Percentiles rank a stretch among this genome's conserved stretches.
These are phyloP conservation scores for Vitis hybrid DNA, from an alignment of 177 flowering plant genomes.

Conservation along the genomic window DNA sequence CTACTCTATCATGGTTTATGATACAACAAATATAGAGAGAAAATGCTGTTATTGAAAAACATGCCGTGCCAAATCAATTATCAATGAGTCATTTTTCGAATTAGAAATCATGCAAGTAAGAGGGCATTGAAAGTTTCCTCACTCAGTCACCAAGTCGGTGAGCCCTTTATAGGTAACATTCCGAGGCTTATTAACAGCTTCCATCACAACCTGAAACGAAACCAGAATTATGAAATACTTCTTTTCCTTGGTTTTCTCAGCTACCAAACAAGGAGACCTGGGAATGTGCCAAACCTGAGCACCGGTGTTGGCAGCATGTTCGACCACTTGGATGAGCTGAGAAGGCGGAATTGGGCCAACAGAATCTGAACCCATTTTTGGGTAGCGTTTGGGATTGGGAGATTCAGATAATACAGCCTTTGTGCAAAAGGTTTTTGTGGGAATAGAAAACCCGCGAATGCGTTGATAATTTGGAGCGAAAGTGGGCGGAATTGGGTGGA, in stretches of 20 bases:
- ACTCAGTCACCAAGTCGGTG: slow-evolving; percentile 98
- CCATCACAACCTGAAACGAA: slow-evolving; percentile 80
- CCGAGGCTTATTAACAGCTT: slow-evolving; percentile 91
- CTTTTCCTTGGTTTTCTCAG: neutral
- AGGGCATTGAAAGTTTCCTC: slow-evolving; percentile 27
- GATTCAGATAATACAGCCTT: slow-evolving; percentile 52
- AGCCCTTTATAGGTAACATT: slow-evolving; percentile 81
- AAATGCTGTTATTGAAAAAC: no score
- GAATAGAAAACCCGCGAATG: slow-evolving; percentile 12
- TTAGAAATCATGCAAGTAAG: neutral
- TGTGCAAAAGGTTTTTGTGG: slow-evolving; percentile 15
- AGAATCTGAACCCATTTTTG: slow-evolving; percentile 61
- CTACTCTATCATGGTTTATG: no score
- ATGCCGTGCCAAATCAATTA: no score
- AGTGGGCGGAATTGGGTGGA: neutral
- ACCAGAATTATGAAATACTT: neutral
- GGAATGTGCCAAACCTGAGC: slow-evolving; percentile 54
- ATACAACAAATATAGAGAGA: no score
- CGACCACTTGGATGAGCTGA: slow-evolving; percentile 68
- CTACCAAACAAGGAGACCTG: neutral
- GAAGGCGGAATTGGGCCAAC: slow-evolving; percentile 62
- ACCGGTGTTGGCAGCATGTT: slow-evolving; percentile 81
- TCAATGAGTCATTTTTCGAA: no score
- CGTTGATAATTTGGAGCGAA: neutral
- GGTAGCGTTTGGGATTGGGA: slow-evolving; percentile 32